These are phyloP conservation scores for Rutstroemia sp. DNA, from an alignment of 2,329 filamentous ascomycete genomes.

Conservation along the genomic window DNA sequence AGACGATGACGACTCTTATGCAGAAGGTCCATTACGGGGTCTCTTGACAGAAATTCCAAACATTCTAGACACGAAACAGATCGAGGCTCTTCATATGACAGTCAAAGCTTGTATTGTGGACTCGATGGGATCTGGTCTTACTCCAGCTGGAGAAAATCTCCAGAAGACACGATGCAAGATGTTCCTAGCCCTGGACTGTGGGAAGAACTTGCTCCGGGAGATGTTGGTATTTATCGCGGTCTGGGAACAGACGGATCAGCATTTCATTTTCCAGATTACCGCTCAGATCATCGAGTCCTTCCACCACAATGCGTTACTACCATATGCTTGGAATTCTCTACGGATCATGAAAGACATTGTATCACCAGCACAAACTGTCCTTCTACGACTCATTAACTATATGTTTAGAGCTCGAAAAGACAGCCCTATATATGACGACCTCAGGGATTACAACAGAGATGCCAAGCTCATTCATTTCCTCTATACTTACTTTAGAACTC, in stretches of 20 bases:
- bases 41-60: constrained; percentile 89
- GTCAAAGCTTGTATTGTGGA: constrained; percentile 92
- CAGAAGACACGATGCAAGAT: constrained; percentile 88
- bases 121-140: constrained; percentile 62
- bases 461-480: constrained; percentile 74
- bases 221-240: constrained; percentile 94
- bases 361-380: constrained; percentile 86
- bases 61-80: constrained; percentile 88
- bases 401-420: constrained; percentile 63
- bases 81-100: constrained; percentile 94
- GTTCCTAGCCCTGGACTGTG: constrained; percentile 81
- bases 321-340: constrained; percentile 86
- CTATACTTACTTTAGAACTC: constrained; percentile 84
- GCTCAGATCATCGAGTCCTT: constrained; percentile 93
- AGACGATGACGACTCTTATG: constrained; percentile 72
- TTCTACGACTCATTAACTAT: constrained; percentile 83
- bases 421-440: constrained; percentile 36
- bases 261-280: constrained; percentile 94
- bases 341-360: constrained; percentile 93
- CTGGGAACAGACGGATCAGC: constrained; percentile 90
- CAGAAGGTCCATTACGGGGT: constrained; percentile 71
- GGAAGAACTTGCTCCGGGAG: constrained; percentile 81
- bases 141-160: constrained; percentile 67
- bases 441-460: constrained; percentile 48
- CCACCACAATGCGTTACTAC: constrained; percentile 79